Base-by-base conservation (phyloP, 768 basidiomycete genomes). In the Mycena galopus region DNA sequence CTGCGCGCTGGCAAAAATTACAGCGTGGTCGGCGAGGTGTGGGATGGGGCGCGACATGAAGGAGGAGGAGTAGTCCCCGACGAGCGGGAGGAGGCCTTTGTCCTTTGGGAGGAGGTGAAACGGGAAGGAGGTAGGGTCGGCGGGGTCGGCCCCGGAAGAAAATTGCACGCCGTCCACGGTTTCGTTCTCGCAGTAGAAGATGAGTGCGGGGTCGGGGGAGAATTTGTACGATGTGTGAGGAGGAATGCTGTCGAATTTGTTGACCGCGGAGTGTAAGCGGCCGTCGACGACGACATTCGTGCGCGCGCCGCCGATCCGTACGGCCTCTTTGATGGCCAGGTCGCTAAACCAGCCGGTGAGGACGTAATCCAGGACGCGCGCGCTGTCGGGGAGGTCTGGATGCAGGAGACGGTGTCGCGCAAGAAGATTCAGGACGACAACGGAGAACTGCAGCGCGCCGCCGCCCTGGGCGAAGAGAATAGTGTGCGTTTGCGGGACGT, bases 181-280 rank as follows among this genome's bases (percentile, higher is more conserved):
- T 86, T 99, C 98, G 86, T 99, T 99, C 82, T 98, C 98, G 88
- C 98, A 99, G 85, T 98, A 99, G 85, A 97, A 99, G 70, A 98
- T 92, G 75, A 97, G 88, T 35, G 94, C 97, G 19, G 97, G 92
- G 79, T 92, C 88, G n/a, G 82, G 73, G 7, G 93, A 93, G 84
- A 98, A 95, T 12, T 82, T 79, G 88, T 93, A 98, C 65, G 88
- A 87, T 62, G 85, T 82, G 79, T 90, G 91, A 16, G 91, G 84
- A 8, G 98, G 96, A 78, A 99, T 90, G 72, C 88, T 90, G 75
- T 95, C 92, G 82, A 93, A 85, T 79, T 93, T 92, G 65, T 87
- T 89, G 77, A 92, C 90, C 61, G 85, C 81, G 21, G 92, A 93
- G 73, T 87, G 85, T 59, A 79, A 77, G 57, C 93, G 89, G 0